phyloP scores from a whole-genome alignment of 106 monocot species.

The Allium sativum region DNA sequence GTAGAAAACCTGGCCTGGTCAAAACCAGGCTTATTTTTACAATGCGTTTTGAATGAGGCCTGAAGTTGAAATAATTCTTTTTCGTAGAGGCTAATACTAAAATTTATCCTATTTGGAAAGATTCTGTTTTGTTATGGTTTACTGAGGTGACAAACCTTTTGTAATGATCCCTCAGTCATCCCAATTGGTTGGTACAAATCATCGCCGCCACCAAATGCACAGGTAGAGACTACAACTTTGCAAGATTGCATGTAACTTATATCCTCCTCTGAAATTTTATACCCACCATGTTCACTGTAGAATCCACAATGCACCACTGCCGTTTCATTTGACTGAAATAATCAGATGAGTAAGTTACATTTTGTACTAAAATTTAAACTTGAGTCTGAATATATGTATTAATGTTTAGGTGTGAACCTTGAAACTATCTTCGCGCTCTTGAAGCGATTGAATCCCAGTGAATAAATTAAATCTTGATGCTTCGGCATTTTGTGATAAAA shows the following conservation, averaged over 20 bases:
- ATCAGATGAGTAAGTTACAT: no score
- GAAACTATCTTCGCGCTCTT: conserved; percentile 85
- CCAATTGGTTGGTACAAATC: conserved; percentile 98
- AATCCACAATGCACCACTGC: conserved; percentile 83
- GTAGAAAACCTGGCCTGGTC: no score
- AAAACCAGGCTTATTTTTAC: no score
- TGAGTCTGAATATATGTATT: no score
- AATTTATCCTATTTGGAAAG: no score
- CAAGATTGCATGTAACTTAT: conserved; percentile 69
- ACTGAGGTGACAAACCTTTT: conserved; percentile 32
- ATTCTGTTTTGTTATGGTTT: no score
- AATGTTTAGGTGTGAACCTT: conserved; percentile 30
- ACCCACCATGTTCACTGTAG: conserved; percentile 78
- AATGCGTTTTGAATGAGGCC: no score
- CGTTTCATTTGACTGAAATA: conserved; percentile 53
- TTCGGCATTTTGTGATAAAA: conserved; percentile 14
- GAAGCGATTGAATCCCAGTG: conserved; percentile 73
- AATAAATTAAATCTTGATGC: conserved; percentile 67
- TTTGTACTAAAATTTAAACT: no score
- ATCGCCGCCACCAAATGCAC: conserved; percentile 95
- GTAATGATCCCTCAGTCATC: conserved; percentile 66
- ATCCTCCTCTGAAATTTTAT: conserved; percentile 69
- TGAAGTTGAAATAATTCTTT: no score
- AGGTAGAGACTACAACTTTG: conserved; percentile 76
- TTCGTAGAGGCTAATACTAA: no score